These are phyloP conservation scores for Aspergillus terreus DNA, from an alignment of 2,329 filamentous ascomycete genomes.

Conservation along the genomic window DNA sequence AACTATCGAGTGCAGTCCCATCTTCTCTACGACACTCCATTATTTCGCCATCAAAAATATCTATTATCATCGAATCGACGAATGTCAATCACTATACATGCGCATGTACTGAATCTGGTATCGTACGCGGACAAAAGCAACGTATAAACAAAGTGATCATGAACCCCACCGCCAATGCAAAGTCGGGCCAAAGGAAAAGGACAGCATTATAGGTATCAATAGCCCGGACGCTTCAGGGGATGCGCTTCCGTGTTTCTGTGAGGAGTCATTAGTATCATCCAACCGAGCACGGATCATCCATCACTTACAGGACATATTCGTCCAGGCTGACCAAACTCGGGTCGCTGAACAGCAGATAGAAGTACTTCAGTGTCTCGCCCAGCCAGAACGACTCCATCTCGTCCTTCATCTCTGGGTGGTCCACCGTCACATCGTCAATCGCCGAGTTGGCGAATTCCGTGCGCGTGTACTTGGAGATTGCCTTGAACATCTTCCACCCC, in stretches of 20 bases:
- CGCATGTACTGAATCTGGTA: background rate
- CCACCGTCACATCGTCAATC: slow-evolving; percentile 61
- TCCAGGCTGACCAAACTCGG: slow-evolving; percentile 42
- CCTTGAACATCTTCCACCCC: slow-evolving; percentile 71
- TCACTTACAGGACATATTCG: slow-evolving; percentile 45
- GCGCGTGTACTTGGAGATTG: slow-evolving; percentile 58
- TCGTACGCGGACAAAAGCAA: background rate
- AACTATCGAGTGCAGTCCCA: background rate
- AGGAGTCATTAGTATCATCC: background rate
- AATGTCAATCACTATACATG: background rate
- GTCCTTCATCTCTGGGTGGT: slow-evolving; percentile 47
- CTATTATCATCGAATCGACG: background rate
- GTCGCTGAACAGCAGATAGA: slow-evolving; percentile 46
- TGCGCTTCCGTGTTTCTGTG: slow-evolving; percentile 23
- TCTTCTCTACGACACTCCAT: too few species aligned
- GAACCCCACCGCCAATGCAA: background rate
- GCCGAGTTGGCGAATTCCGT: slow-evolving; percentile 62
- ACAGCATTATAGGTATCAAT: slow-evolving; percentile 1
- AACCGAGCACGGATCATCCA: background rate
- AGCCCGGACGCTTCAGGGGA: slow-evolving; percentile 22
- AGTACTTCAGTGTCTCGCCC: slow-evolving; percentile 48
- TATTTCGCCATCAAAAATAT: background rate
- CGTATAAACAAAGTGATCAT: background rate
- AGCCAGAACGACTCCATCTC: slow-evolving; percentile 76
- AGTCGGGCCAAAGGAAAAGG: background rate